These are phyloP conservation scores for Trypanosoma melophagium DNA, from an alignment of 208 protist species.

Conservation along the genomic window DNA sequence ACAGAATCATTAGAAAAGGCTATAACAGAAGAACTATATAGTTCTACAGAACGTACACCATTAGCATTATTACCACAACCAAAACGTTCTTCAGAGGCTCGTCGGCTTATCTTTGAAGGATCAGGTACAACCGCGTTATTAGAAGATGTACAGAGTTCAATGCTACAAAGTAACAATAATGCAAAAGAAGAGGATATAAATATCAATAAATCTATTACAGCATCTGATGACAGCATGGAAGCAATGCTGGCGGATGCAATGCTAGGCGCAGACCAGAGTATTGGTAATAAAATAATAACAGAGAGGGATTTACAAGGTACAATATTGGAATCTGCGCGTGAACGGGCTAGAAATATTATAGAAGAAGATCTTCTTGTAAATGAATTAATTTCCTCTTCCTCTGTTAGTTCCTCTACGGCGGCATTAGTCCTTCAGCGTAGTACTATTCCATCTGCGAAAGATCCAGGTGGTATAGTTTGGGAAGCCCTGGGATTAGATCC, in stretches of 20 bases:
- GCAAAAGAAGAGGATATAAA: conserved; percentile 1
- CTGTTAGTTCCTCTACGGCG: not conserved
- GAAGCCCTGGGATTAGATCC: conserved; percentile 56
- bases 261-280: conserved; percentile 28
- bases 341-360: conserved; percentile 44
- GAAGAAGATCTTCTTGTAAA: conserved; percentile 45
- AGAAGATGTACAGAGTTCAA: conserved; percentile 17
- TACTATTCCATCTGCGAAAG: conserved; percentile 32
- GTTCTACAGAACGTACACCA: conserved; percentile 67
- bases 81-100: conserved; percentile 16
- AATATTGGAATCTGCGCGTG: conserved; percentile 48
- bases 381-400: conserved; percentile 6
- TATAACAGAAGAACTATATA: conserved; percentile 60
- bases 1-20: conserved; percentile 60
- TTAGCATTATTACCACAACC: conserved; percentile 43
- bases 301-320: conserved; percentile 52
- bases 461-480: conserved; percentile 50
- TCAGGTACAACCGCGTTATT: conserved; percentile 47
- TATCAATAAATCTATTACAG: conserved; percentile 5
- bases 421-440: not conserved
- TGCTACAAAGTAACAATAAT: conserved; percentile 5
- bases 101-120: conserved; percentile 47
- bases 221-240: not conserved
- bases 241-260: conserved; percentile 15
- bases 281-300: conserved; percentile 58